Percentiles rank a stretch among this genome's conserved stretches.
These are phyloP conservation scores for Cytospora chrysosperma DNA, from an alignment of 2,329 filamentous ascomycete species.

Conservation along the genomic window DNA sequence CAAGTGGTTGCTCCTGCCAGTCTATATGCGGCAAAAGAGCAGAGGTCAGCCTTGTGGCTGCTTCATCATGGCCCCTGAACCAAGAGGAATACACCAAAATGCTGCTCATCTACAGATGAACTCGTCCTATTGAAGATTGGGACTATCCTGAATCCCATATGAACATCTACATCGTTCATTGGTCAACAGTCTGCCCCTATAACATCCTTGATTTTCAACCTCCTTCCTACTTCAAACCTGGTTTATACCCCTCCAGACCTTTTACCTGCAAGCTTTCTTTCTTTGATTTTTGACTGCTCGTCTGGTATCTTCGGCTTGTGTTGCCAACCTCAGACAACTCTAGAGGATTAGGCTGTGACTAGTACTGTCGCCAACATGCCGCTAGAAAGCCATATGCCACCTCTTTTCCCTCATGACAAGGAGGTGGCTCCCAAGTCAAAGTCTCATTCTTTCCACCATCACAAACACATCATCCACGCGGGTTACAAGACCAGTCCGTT, in stretches of 20 bases:
- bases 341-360: background rate
- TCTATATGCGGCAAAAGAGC: background rate
- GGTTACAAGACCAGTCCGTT: conserved; percentile 1
- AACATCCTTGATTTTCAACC: background rate
- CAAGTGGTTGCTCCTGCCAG: conserved; percentile 7
- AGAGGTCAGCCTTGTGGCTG: background rate
- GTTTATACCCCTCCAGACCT: background rate
- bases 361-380: conserved; percentile 13
- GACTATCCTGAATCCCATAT: background rate
- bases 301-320: background rate
- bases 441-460: conserved; percentile 21
- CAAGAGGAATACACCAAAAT: background rate
- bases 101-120: background rate
- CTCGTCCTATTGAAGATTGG: background rate
- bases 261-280: background rate
- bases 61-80: background rate
- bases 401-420: conserved; percentile 18
- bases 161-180: background rate
- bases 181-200: background rate
- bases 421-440: conserved; percentile 17
- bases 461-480: conserved; percentile 6
- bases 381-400: conserved; percentile 17
- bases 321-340: background rate
- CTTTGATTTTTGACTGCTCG: background rate
- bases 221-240: background rate